Conservation (phyloP, 352 stramenopile species). For the Globisporangium alternatum region DNA sequence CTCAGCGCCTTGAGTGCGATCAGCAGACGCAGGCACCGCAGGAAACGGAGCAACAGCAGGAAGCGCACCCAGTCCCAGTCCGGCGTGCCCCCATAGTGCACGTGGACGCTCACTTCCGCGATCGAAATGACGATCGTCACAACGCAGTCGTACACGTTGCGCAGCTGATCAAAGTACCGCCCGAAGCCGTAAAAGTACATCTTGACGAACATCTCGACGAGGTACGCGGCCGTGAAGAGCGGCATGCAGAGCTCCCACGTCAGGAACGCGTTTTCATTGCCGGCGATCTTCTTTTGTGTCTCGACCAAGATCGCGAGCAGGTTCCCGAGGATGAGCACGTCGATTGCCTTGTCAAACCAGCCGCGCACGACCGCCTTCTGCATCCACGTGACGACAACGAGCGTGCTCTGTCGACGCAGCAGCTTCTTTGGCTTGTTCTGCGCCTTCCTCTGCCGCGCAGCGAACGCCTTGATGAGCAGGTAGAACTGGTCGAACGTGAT, state of each 20-base stretch:
- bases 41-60: slow-evolving; percentile 55
- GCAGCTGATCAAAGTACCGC: slow-evolving; percentile 55
- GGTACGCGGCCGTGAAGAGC: slow-evolving; percentile 63
- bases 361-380: slow-evolving; percentile 24
- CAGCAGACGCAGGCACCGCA: slow-evolving; percentile 50
- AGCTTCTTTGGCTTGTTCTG: slow-evolving; percentile 19
- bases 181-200: slow-evolving; percentile 51
- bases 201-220: slow-evolving; percentile 84
- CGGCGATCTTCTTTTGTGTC: slow-evolving; percentile 45
- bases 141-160: slow-evolving; percentile 84
- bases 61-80: slow-evolving; percentile 54
- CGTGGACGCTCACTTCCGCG: slow-evolving; percentile 51
- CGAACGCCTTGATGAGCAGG: slow-evolving; percentile 27
- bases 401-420: slow-evolving; percentile 8
- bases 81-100: slow-evolving; percentile 35
- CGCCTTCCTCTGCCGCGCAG: slow-evolving; percentile 21
- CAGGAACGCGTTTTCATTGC: slow-evolving; percentile 20
- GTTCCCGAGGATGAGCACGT: slow-evolving; percentile 43
- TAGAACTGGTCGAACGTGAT: slow-evolving; percentile 31
- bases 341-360: slow-evolving; percentile 36
- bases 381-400: slow-evolving; percentile 21
- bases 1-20: slow-evolving; percentile 44
- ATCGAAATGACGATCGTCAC: slow-evolving; percentile 64
- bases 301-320: slow-evolving; percentile 46
- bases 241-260: slow-evolving; percentile 58